Conservation (phyloP, 805 yeast species). For the Candida caryicola region DNA sequence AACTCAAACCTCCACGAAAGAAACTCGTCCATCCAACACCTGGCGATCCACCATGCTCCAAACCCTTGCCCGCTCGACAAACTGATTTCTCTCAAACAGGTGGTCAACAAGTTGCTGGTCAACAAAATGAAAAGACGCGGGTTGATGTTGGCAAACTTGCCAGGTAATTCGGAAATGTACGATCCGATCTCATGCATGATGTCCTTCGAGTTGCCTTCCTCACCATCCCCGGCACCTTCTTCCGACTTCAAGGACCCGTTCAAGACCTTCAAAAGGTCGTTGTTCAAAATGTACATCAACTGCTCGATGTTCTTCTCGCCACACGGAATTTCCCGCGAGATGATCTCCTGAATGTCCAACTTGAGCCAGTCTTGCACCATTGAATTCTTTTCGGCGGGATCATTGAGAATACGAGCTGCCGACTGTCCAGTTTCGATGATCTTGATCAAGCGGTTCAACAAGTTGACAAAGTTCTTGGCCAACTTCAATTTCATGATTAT, state of each 20-base stretch:
- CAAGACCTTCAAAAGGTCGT: slow-evolving; percentile 19
- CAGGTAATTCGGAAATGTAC: slow-evolving; percentile 43
- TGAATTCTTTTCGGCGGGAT: slow-evolving; percentile 39
- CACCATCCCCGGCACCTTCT: neutral
- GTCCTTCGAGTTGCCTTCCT: neutral
- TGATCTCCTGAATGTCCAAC: slow-evolving; percentile 46
- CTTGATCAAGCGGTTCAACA: slow-evolving; percentile 54
- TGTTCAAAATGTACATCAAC: slow-evolving; percentile 32
- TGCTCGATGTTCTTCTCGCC: slow-evolving; percentile 28
- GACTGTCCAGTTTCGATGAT: slow-evolving; percentile 52
- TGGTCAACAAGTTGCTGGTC: slow-evolving; percentile 52
- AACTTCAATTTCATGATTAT: slow-evolving; percentile 50
- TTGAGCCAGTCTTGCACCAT: slow-evolving; percentile 62
- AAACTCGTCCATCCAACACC: slow-evolving; percentile 78
- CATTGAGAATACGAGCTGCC: slow-evolving; percentile 46
- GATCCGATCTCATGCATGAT: slow-evolving; percentile 15
- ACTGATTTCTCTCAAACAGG: slow-evolving; percentile 61
- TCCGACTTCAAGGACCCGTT: slow-evolving; percentile 4
- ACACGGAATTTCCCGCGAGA: slow-evolving; percentile 53
- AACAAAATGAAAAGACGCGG: slow-evolving; percentile 56
- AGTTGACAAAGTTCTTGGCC: slow-evolving; percentile 51
- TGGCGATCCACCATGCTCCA: slow-evolving; percentile 71
- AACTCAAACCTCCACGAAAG: slow-evolving; percentile 63
- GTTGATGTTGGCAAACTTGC: slow-evolving; percentile 46
- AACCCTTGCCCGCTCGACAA: slow-evolving; percentile 57